phyloP scores from a whole-genome alignment of 2,329 filamentous ascomycete genomes.

The Westerdykella ornata region DNA sequence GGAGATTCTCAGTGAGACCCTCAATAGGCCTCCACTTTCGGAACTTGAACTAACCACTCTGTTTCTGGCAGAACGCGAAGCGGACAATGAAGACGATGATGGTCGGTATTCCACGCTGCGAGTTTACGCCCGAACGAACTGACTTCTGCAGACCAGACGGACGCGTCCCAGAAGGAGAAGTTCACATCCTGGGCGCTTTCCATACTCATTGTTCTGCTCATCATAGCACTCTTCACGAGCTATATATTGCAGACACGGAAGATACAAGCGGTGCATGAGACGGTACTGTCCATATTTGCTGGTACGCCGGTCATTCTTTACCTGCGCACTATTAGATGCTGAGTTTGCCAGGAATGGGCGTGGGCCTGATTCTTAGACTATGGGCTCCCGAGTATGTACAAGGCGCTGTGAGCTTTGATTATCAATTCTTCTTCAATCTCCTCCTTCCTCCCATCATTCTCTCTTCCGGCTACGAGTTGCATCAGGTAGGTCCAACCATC shows the following conservation, averaged over 20 bases:
- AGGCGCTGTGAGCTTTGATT: slow-evolving; percentile 91
- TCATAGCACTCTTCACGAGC: slow-evolving; percentile 90
- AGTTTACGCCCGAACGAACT: slow-evolving; percentile 16
- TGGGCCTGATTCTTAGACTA: slow-evolving; percentile 80
- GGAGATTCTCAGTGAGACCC: slow-evolving; percentile 36
- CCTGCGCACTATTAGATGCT: slow-evolving; percentile 11
- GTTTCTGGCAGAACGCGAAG: slow-evolving; percentile 38
- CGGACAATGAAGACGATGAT: slow-evolving; percentile 44
- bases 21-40: slow-evolving; percentile 15
- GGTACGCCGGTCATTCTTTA: slow-evolving; percentile 46
- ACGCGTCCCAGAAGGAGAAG: slow-evolving; percentile 87
- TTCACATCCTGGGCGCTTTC: slow-evolving; percentile 95
- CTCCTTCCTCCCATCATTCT: slow-evolving; percentile 97
- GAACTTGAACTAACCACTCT: slow-evolving; percentile 16
- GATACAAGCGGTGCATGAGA: slow-evolving; percentile 96
- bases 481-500: slow-evolving; percentile 54
- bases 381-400: slow-evolving; percentile 77
- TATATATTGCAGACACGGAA: slow-evolving; percentile 95
- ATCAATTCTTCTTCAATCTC: slow-evolving; percentile 99
- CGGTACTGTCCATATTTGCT: slow-evolving; percentile 95
- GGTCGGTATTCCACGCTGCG: slow-evolving; percentile 25
- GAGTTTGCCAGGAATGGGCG: slow-evolving; percentile 70
- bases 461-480: slow-evolving; percentile 91
- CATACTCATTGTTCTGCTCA: slow-evolving; percentile 90
- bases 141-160: slow-evolving; percentile 55